Base-by-base conservation (phyloP, 176 grass and related monocot genomes). In the Tillandsia leiboldiana region DNA sequence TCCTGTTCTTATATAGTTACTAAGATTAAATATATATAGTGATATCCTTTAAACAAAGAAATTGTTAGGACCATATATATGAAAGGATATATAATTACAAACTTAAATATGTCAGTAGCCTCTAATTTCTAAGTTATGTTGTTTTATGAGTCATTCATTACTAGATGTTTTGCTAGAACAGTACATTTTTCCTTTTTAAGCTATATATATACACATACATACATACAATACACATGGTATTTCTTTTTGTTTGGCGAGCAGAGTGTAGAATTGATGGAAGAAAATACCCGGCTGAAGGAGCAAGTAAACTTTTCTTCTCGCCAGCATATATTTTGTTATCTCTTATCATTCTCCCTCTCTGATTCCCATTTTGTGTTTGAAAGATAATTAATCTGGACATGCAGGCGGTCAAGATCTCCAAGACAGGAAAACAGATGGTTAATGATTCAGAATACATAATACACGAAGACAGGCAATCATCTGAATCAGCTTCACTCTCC, bases 391-490 rank as follows among this genome's bases (percentile, higher is more conserved):
- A 56, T 70, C 53, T 78, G 75, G 76, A 83, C 69, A 70, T 82
- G 72, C 84, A 91, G 78, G 85, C 84, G 20, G 72, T 33, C 61
- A 64, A 65, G 52, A 78, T 82, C 63, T 47, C 75, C 13, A 82
- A 51, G 63, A 52, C 73, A 74, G 82, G 83, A 70, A 85, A 73
- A 48, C 89, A 85, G 8, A 53, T 84, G 50, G 61, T 71, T 10
- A 77, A 49, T 24, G 82, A 82, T 80, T 82, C 85, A 49, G 82
- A 82, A 50, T 59, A 69, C 56, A 15, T 80, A 6, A 80, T 73
- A 22, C 63, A 76, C 2, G 81, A 90, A 68, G 87, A 91, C 82
- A 78, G 82, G 22, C 80, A 74, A 49, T 96, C 85, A 9, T 82
- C 85, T 63, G 84, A 96, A 74, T 91, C 88, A 11, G 27, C 79